Evolutionary conservation across 768 basidiomycete genomes (phyloP), one percentile per base, ranked within the genome.

Genomic region (Leucocoprinus sp.): DNA sequence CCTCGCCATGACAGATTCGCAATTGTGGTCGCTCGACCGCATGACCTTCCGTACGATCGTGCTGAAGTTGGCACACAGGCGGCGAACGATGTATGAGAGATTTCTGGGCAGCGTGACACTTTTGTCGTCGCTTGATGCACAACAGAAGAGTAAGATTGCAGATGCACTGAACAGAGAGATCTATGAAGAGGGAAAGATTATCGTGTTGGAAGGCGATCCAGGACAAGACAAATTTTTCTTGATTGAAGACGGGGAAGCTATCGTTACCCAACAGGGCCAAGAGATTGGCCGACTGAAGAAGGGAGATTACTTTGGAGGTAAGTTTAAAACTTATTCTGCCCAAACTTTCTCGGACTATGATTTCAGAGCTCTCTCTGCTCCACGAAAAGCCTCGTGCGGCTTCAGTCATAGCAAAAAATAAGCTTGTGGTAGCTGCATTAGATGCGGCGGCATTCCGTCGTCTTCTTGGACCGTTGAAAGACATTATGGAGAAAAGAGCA

Each of bases 21-120:
- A 84, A 7, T 71, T 97, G 21, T 99, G 96, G 96, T 84, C 87
- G 8, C 73, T 99, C 53, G 96, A 99, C 67, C 85, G 96, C 46
- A 92, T 93, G 55, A 98, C 93, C 3, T 99, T 98, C 82, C 81
- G 96, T 37, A 96, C 92, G 5, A 97, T 99, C 65, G 86, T 99
- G 43, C 75, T 98, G 50, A 93, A 93, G 63, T 83, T 90, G 42
- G 91, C 92, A 26, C 85, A 93, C 55, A 74, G 86, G 47, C 82
- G 92, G 54, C 74, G 95, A 42, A 88, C 87, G 55, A 93, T 96
- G 85, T 98, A 98, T 62, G 96, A 99, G 62, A 78, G 83, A 27
- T 99, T 99, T 74, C 70, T 99, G 45, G 79, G 82, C n/a, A 88
- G 84, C 6, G 93, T 97, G 12, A 78, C 84, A 2, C 75, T 99